Conservation (phyloP, 1,284 basidiomycete genomes). For the Rhizoctonia solani region DNA sequence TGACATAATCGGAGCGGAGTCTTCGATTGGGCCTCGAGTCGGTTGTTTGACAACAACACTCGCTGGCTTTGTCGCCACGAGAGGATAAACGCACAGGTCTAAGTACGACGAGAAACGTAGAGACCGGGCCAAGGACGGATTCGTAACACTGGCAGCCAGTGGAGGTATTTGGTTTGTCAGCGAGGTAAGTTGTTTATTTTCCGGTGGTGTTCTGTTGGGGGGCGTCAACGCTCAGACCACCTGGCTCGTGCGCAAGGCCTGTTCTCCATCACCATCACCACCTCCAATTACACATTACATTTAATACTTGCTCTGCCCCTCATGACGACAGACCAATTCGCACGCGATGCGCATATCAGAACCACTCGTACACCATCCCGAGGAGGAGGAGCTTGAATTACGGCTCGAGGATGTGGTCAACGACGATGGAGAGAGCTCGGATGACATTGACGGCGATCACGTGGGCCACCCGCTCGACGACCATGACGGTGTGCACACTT, state of each 20-base stretch:
- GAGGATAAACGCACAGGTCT: too few relatives aligned
- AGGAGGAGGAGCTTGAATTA: constrained; percentile 21
- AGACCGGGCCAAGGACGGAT: not conserved
- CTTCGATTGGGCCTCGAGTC: constrained; percentile 22
- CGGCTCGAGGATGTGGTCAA: constrained; percentile 35
- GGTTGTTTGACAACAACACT: constrained; percentile 27
- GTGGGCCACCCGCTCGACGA: not conserved
- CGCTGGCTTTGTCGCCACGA: not conserved
- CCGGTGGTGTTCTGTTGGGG: constrained; percentile 31
- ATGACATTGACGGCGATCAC: constrained; percentile 31
- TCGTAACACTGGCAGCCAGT: not conserved
- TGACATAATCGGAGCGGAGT: constrained; percentile 7
- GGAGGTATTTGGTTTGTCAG: constrained; percentile 16
- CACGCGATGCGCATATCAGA: constrained; percentile 20
- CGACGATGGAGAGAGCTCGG: constrained; percentile 29
- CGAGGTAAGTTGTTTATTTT: constrained; percentile 32
- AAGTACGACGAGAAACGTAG: too few relatives aligned
- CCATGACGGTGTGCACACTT: not conserved
- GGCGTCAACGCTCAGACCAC: constrained; percentile 28
- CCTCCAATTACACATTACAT: not conserved
- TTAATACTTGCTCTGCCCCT: not conserved
- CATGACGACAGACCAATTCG: not conserved
- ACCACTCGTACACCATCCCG: constrained; percentile 11
- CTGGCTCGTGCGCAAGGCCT: constrained; percentile 32
- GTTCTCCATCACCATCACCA: constrained; percentile 4